Base-by-base conservation (phyloP, 495 filamentous ascomycete species). In the Penicillium lividum region DNA sequence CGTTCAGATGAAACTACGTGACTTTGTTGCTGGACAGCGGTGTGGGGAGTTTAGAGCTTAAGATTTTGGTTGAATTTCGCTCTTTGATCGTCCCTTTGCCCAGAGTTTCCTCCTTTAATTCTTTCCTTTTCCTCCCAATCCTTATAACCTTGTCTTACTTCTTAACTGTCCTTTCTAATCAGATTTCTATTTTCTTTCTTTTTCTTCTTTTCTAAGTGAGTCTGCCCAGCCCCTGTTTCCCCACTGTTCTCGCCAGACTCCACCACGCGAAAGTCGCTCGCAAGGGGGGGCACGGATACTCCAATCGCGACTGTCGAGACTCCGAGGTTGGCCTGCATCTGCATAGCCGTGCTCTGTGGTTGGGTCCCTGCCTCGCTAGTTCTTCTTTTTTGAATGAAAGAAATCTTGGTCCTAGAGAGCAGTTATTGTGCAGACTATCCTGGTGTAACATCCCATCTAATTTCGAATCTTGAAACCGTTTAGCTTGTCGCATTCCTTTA, bases 241-340 rank as follows among this genome's bases (percentile, higher is more conserved):
- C 67, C 61, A 60, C 61, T 57, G 57, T 59, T 61, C 45, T 58
- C 49, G 59, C 56, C 56, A 54, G 53, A 38, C 52, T 67, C 64
- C 67, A 67, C 67, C 53, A 57, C 49, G 59, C 55, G 40, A 66
- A 62, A 47, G 64, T 59, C 61, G 13, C 46, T 63, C 66, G 59
- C 64, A 67, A 69, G 59, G 67, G 67, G 53, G 60, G 58, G 53
- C 53, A 61, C 54, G 56, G 54, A 54, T 62, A 50, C 52, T 59
- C 55, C 54, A 58, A 58, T 54, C 56, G 61, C 64, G 48, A 9
- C 44, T 57, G 34, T 46, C 47, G 51, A 55, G 51, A 51, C 62
- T 50, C 63, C 18, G 53, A 60, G 42, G 47, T 44, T 42, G 57
- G 15, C 31, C 25, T 51, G 56, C 36, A 40, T 10, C 15, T 53